Base-by-base conservation (phyloP, 331 rosid species). In the Prunus yedoensis region DNA sequence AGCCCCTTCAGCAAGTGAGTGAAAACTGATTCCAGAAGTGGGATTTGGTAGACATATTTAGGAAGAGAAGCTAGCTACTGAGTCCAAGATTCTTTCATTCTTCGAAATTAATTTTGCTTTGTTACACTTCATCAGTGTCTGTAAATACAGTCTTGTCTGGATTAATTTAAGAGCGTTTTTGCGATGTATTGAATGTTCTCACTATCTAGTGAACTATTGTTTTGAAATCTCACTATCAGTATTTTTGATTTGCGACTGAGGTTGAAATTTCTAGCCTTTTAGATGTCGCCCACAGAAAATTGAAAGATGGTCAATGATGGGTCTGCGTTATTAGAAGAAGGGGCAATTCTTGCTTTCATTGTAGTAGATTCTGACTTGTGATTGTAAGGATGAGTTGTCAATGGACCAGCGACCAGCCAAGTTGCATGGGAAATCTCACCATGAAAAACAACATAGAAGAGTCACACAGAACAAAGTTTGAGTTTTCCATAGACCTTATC, bases 81-180 rank as follows among this genome's bases (percentile, higher is more conserved):
- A 21, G 43, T 78, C 66, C 71, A 70, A 60, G 77, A 89, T 90
- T 88, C 94, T 86, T 91, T 91, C 84, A 91, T 91, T 91, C 92
- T 86, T 87, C 78, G 53, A 58, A 71, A 77, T 79, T 77, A 45
- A 67, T 78, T 80, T 79, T 82, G 77, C 64, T 70, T 71, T 16
- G 78, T 61, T 70, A 73, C 79, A 50, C 64, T 59, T 74, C 73
- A 28, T 58, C 10, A 17, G 72, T 51, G 81, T 71, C 43, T 81
- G 97, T 89, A 81, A 64, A 89, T 83, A 91, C 52, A 61, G 21
- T 66, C 74, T 41, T 74, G 50, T 78, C 75, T 58, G 47, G 59
- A 35, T 66, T 72, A n/a, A 10, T 60, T 16, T 57, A 35, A 66
- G 35, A 23, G 61, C 59, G 13, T 62, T 52, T 35, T 32, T 68